Evolutionary conservation across 768 basidiomycete genomes (phyloP).

Genomic region (Mycena rosella): DNA sequence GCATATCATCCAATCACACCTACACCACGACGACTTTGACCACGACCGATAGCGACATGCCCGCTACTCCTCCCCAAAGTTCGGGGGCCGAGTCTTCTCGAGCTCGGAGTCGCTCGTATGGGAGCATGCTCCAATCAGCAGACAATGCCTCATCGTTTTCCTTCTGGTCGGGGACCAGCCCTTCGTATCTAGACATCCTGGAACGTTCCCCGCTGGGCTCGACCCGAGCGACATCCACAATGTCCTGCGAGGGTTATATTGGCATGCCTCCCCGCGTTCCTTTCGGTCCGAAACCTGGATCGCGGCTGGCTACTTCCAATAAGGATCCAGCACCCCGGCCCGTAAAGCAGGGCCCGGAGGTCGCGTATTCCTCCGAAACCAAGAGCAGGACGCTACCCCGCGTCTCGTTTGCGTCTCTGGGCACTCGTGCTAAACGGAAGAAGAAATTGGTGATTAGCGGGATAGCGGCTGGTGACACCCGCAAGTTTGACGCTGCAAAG

Average conservation of each 20-base stretch:
- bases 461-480: slow-evolving; percentile 68
- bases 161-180: slow-evolving; percentile 47
- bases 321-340: slow-evolving; percentile 19
- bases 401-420: slow-evolving; percentile 54
- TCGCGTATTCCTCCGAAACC: slow-evolving; percentile 50
- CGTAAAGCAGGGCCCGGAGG: slow-evolving; percentile 44
- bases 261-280: slow-evolving; percentile 44
- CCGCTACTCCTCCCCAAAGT: slow-evolving; percentile 54
- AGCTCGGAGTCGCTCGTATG: slow-evolving; percentile 48
- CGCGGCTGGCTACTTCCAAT: slow-evolving; percentile 38
- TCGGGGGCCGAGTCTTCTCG: slow-evolving; percentile 58
- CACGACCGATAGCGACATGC: slow-evolving; percentile 57
- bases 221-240: slow-evolving; percentile 28
- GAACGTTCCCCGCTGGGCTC: slow-evolving; percentile 37
- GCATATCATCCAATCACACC: slow-evolving; percentile 72
- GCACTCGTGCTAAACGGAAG: slow-evolving; percentile 62
- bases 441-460: slow-evolving; percentile 80
- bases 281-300: slow-evolving; percentile 47
- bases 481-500: slow-evolving; percentile 75
- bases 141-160: slow-evolving; percentile 42
- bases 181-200: slow-evolving; percentile 35
- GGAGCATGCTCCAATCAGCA: slow-evolving; percentile 48
- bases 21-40: slow-evolving; percentile 64
- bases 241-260: slow-evolving; percentile 31
- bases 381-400: slow-evolving; percentile 45